Evolutionary conservation across 352 stramenopile genomes (phyloP).

Genomic region (Phytopythium vexans): DNA sequence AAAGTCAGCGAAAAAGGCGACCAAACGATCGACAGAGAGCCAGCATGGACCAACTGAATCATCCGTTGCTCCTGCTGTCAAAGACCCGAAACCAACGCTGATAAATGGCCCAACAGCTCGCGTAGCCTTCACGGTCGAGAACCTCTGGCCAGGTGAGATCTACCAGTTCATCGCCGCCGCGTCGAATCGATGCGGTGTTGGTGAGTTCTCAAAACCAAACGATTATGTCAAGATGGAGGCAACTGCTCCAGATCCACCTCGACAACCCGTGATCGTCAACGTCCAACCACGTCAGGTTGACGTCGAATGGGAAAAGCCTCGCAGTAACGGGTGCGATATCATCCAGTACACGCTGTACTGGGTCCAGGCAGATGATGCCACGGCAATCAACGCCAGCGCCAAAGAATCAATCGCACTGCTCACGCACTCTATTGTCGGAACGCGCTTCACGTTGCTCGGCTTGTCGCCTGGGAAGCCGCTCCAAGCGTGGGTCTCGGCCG

Average conservation of each 20-base stretch:
- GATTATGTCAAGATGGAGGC: constrained; percentile 76
- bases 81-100: background rate
- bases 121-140: constrained; percentile 32
- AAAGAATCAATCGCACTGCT: constrained; percentile 28
- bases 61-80: background rate
- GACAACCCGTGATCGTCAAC: constrained; percentile 23
- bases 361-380: constrained; percentile 21
- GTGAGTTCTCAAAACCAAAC: constrained; percentile 55
- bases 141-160: constrained; percentile 61
- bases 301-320: constrained; percentile 53
- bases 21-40: background rate
- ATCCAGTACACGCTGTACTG: constrained; percentile 67
- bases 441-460: constrained; percentile 31
- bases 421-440: constrained; percentile 46
- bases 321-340: constrained; percentile 65
- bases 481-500: constrained; percentile 46
- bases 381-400: background rate
- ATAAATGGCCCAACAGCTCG: background rate
- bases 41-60: background rate
- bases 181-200: constrained; percentile 62
- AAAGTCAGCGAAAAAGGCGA: constrained; percentile 1
- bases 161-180: constrained; percentile 74
- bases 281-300: constrained; percentile 38
- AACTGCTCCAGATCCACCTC: constrained; percentile 47
- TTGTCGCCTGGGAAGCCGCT: constrained; percentile 40